Percentiles rank a stretch among this genome's conserved stretches.
These are phyloP conservation scores for Ceratopteris richardii DNA, from an alignment of 75 land plant genomes.

Conservation along the genomic window DNA sequence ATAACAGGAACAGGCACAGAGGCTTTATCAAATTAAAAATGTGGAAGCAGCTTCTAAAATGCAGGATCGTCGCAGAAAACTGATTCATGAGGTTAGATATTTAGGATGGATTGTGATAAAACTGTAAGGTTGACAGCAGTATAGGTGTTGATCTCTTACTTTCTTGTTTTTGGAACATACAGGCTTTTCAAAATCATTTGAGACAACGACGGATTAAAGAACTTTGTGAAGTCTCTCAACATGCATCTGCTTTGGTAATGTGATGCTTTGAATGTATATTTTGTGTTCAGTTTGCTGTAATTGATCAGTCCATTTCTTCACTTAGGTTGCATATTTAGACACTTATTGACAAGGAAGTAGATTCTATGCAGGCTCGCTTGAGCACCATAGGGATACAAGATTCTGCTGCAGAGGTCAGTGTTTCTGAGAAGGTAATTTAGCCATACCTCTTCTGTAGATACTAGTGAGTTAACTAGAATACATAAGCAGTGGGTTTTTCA, in stretches of 20 bases:
- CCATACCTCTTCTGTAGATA: neutral
- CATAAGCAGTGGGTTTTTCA: neutral
- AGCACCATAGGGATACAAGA: constrained; percentile 1
- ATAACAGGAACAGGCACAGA: constrained; percentile 12
- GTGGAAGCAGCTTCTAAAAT: constrained; percentile 10
- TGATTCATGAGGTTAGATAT: constrained; percentile 10
- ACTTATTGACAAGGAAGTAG: neutral
- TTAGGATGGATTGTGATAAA: neutral
- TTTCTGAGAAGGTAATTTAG: neutral
- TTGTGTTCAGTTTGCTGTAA: neutral
- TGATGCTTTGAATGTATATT: neutral
- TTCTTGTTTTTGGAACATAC: neutral
- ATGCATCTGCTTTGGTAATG: constrained; percentile 11
- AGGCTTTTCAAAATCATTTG: constrained; percentile 17
- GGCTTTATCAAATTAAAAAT: constrained; percentile 12
- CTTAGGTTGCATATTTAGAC: too few relatives aligned
- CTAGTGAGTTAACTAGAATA: neutral
- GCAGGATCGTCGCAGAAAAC: constrained; percentile 8
- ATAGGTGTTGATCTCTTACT: neutral
- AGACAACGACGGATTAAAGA: constrained; percentile 8
- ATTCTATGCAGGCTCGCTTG: constrained; percentile 5
- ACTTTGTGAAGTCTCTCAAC: constrained; percentile 12
- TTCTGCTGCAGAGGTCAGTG: constrained; percentile 5
- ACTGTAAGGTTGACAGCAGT: neutral
- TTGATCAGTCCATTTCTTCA: too few relatives aligned